Base-by-base conservation (phyloP, 108 stramenopile species). In the Nannochloropsis gaditana region DNA sequence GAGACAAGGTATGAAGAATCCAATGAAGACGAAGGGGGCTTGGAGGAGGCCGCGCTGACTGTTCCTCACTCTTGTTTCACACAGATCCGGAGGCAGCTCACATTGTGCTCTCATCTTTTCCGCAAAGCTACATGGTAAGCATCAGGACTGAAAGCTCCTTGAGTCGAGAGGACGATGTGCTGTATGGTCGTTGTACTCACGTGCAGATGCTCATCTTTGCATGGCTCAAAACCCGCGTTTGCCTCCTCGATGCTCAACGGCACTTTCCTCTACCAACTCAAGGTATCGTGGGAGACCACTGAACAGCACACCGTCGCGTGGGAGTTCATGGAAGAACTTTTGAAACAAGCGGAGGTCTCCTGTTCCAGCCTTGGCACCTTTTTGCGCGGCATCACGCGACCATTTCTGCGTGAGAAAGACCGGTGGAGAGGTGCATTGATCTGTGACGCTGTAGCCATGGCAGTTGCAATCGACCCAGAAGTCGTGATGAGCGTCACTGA, bases 401-500 rank as follows among this genome's bases (percentile, higher is more conserved):
- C 43, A 8, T 82, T 82, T 82, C 15, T 45, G 17, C 43, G 43
- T n/a, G 44, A 43, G 5, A 45, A 45, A 21, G 82, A 82, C 5
- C 82, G 45, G 43, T 82, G 4, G 44, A 21, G 19, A 9, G 82
- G 82, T 43, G 82, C 82, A 82, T 43, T 82, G 43, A 45, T 82
- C 17, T 82, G 82, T 82, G 82, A 82, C 82, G 82, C 82, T 15
- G 44, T 82, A n/a, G 82, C 82, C 3, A 82, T 82, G 82, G 82
- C 82, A 45, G 82, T 82, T 15, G 82, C 82, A 15, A 15, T 82
- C 19, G 3, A 82, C 9, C 82, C 82, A 19, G 9, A 21, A 15
- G 82, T 45, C 19, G 45, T 82, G 4, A 82, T 21, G 45, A 43
- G 21, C 15, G 17, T 21, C 19, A 21, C 0, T 15, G 82, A 82